Conservation (phyloP, 768 basidiomycete genomes). For the Hebeloma cylindrosporum region DNA sequence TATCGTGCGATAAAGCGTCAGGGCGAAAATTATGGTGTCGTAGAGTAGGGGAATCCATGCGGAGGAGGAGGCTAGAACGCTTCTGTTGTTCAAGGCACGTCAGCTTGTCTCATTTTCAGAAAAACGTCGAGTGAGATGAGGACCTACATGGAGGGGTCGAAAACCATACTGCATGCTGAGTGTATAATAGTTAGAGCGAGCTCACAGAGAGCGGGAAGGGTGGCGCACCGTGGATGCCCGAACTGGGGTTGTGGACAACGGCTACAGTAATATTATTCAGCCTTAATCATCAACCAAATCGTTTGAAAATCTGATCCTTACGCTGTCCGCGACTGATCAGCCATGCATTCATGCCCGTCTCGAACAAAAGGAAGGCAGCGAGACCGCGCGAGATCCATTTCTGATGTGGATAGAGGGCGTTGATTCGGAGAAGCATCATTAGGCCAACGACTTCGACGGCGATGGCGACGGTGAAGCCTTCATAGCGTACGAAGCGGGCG, state of each 20-base stretch:
- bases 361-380: conserved; percentile 39
- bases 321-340: conserved; percentile 51
- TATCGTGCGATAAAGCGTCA: conserved; percentile 39
- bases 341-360: conserved; percentile 53
- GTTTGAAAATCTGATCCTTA: conserved; percentile 38
- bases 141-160: conserved; percentile 35
- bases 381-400: conserved; percentile 30
- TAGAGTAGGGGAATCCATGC: conserved; percentile 52
- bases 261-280: conserved; percentile 25
- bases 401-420: conserved; percentile 39
- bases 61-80: conserved; percentile 42
- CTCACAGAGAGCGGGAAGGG: neutral
- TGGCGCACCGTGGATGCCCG: conserved; percentile 35
- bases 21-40: conserved; percentile 41
- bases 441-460: conserved; percentile 51
- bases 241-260: conserved; percentile 39
- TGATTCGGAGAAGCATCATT: conserved; percentile 59
- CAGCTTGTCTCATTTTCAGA: conserved; percentile 12
- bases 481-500: conserved; percentile 46
- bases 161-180: conserved; percentile 44
- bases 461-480: conserved; percentile 53
- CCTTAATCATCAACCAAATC: neutral
- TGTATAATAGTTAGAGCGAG: neutral
- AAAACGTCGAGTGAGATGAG: conserved; percentile 14
- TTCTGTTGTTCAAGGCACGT: conserved; percentile 25